A percentile compares a stretch with the other conserved stretches of the same genome.
Conservation (phyloP, 176 grass and related monocot genomes). For the maize (Zea mays) region DNA sequence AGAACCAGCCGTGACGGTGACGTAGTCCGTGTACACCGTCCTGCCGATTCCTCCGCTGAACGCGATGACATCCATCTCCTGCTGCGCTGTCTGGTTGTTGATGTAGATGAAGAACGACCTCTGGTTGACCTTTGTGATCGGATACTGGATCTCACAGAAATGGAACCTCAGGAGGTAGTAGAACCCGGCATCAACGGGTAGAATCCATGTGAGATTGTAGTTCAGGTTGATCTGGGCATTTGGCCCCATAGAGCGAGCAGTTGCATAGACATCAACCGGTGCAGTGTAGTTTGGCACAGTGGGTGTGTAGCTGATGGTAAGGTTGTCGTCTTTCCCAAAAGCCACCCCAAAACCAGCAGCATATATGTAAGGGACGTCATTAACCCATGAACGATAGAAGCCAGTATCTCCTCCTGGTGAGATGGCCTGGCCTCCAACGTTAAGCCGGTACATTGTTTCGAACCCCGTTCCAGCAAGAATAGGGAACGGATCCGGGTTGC, state of each 20-base stretch:
- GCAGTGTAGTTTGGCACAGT: background rate
- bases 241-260: background rate
- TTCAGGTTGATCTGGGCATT: background rate
- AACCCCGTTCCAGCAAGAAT: background rate
- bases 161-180: constrained; percentile 3
- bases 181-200: background rate
- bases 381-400: background rate
- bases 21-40: background rate
- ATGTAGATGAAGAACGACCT: constrained; percentile 8
- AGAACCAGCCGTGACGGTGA: background rate
- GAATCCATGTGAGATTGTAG: background rate
- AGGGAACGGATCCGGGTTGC: background rate
- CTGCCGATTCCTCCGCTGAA: background rate
- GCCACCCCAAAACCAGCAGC: background rate
- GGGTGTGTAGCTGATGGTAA: background rate
- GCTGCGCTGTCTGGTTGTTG: background rate
- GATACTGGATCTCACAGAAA: constrained; percentile 1
- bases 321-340: background rate
- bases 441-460: constrained; percentile 8
- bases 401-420: background rate
- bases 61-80: background rate
- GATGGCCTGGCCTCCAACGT: background rate
- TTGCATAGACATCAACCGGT: background rate
- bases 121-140: background rate
- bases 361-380: background rate